Percentiles rank a stretch among this genome's conserved stretches.
Evolutionary conservation across 352 stramenopile genomes (phyloP).

Genomic region (Lagenidium giganteum): DNA sequence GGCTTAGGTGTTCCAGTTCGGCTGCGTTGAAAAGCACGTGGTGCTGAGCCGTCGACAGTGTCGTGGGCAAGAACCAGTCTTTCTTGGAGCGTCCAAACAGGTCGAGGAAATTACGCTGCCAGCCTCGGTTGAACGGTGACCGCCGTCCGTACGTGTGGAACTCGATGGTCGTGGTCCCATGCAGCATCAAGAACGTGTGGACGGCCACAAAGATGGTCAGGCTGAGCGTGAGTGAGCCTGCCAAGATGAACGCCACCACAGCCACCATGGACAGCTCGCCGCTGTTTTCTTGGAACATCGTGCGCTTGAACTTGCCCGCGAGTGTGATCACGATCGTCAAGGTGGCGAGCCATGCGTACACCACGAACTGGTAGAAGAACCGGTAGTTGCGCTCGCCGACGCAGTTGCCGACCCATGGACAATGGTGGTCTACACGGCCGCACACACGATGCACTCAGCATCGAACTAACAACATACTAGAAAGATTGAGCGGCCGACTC

Average conservation of each 20-base stretch:
- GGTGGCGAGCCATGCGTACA: conserved; percentile 66
- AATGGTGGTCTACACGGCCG: conserved; percentile 91
- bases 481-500: conserved; percentile 3
- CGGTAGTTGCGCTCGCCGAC: conserved; percentile 84
- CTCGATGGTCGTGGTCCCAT: conserved; percentile 75
- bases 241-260: conserved; percentile 72
- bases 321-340: conserved; percentile 52
- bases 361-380: conserved; percentile 84
- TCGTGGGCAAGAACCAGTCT: conserved; percentile 57
- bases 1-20: conserved; percentile 50
- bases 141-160: conserved; percentile 64
- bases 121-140: conserved; percentile 67
- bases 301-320: conserved; percentile 40
- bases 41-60: conserved; percentile 5
- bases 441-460: not conserved
- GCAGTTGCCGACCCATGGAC: conserved; percentile 93
- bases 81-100: conserved; percentile 58
- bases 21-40: conserved; percentile 33
- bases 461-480: not conserved
- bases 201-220: conserved; percentile 68
- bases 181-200: conserved; percentile 63
- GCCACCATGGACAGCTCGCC: conserved; percentile 34
- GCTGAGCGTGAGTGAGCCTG: conserved; percentile 57
- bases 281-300: conserved; percentile 9
- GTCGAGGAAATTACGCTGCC: conserved; percentile 37